Base-by-base conservation (phyloP, 768 basidiomycete genomes). In the Strobilomyces echinocephalus region DNA sequence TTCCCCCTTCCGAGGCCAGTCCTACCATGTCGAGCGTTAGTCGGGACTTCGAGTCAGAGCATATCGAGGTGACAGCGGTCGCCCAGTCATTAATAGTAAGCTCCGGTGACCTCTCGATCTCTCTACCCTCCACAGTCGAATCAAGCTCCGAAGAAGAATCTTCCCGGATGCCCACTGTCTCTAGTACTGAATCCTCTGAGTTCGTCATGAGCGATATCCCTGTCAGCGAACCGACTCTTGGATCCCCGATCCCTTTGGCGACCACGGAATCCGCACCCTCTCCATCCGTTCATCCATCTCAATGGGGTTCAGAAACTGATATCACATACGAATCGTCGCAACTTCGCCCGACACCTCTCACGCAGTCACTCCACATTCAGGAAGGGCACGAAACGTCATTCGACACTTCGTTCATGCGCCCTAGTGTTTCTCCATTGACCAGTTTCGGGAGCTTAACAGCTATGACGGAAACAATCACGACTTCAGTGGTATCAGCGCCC, bases 241-340 rank as follows among this genome's bases (percentile, higher is more conserved):
- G 64, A 14, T 72, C 72, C 3, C 68, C 71, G 4, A 64, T 64
- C 1, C 73, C 76, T 18, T 70, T 64, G 55, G 60, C 58, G 9
- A 64, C 56, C n/a, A 59, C 64, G 65, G 18, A 78, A 71, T 55
- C 76, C 63, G 55, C 70, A 44, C 62, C 75, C 63, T 55, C 71
- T 47, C 62, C 76, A 47, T 69, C 76, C 38, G 56, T 78, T 53
- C 67, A 71, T 44, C 69, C 71, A 52, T 74, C 77, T 41, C 60
- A 73, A 24, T 91, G 87, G 85, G 82, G 78, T 3, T 66, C 76
- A 3, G 83, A 83, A 60, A 85, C 83, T 0, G 82, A 88, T 50
- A 63, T 75, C 10, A 85, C 89, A 0, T 91, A 86, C 56, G 88
- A 91, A 20, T 90, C 90, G 0, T 87, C 87, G 1, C 71, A 87